Base-by-base conservation (phyloP, 2,329 filamentous ascomycete species). In the Ophiocordyceps sinensis region DNA sequence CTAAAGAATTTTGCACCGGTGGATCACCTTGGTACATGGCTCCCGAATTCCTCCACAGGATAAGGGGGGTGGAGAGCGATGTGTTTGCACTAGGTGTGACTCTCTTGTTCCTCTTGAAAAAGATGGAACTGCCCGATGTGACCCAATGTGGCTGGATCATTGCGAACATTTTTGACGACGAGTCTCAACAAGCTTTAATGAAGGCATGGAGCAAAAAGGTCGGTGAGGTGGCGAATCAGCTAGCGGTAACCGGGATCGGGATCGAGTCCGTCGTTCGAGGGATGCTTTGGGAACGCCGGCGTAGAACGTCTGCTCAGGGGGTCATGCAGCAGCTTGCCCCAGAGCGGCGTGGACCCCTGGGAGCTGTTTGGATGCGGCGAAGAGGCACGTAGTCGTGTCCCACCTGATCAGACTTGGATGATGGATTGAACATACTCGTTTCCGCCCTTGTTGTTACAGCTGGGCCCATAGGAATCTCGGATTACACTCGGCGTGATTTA, bases 1-100 rank as follows among this genome's bases (percentile, higher is more conserved):
- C n/a, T n/a, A n/a, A n/a, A n/a, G n/a, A n/a, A n/a, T n/a, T n/a
- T n/a, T n/a, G n/a, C n/a, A n/a, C n/a, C n/a, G n/a, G n/a, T n/a
- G 41, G 41, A 11, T 40, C 41, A 4, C 32, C 34, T 12, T 43
- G 37, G 31, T 43, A 43, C 23, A 14, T 39, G 15, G 12, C 41
- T 13, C 29, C 30, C 13, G 41, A 43, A 12, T 36, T 37, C 10
- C 35, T 26, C 9, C 1, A 10, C 17, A 13, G 17, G 4, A 15
- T 3, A 30, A 10, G 39, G n/a, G 32, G 32, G 3, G 3, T 26
- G 13, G 17, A 28, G 34, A 30, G 31, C 21, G 39, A 41, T 26
- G 17, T 41, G 14, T 41, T 41, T 37, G 31, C 39, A 7, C 32
- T 41, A 4, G 39, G 30, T n/a, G 32, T 41, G 3, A 41, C 39